phyloP scores from a whole-genome alignment of 2,329 filamentous ascomycete species.

The Ophiosphaerella herpotricha region DNA sequence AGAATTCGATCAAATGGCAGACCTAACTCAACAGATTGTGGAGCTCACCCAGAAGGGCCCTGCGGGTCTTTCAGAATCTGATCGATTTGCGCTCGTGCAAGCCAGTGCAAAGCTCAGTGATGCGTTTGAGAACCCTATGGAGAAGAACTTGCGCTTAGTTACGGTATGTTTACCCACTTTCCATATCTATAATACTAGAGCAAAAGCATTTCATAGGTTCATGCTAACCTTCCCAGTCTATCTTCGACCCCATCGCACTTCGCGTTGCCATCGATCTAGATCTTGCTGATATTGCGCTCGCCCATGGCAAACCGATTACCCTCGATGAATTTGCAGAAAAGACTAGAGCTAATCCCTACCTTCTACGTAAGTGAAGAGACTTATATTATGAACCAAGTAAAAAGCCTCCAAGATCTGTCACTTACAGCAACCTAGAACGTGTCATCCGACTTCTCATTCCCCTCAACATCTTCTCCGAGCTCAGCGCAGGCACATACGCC shows the following conservation, averaged over 20 bases:
- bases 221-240: not conserved
- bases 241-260: slow-evolving; percentile 13
- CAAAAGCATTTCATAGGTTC: not conserved
- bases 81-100: slow-evolving; percentile 11
- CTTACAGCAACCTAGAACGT: slow-evolving; percentile 5
- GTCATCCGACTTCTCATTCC: slow-evolving; percentile 10
- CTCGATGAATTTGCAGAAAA: slow-evolving; percentile 11
- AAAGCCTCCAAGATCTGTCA: not conserved
- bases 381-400: too few relatives aligned
- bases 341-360: slow-evolving; percentile 8
- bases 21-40: slow-evolving; percentile 5
- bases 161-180: slow-evolving; percentile 1
- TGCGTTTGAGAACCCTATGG: slow-evolving; percentile 10
- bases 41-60: slow-evolving; percentile 3
- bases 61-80: slow-evolving; percentile 8
- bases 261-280: slow-evolving; percentile 18
- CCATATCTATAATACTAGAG: not conserved
- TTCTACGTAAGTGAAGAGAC: slow-evolving; percentile 8
- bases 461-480: slow-evolving; percentile 6
- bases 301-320: slow-evolving; percentile 8
- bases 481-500: slow-evolving; percentile 1
- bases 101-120: slow-evolving; percentile 6
- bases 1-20: not conserved
- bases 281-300: slow-evolving; percentile 17
- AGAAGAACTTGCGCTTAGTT: slow-evolving; percentile 9